Percentiles rank a stretch among this genome's conserved stretches.
Evolutionary conservation across 345 rosid species (phyloP).

Genomic region (Pistacia vera): DNA sequence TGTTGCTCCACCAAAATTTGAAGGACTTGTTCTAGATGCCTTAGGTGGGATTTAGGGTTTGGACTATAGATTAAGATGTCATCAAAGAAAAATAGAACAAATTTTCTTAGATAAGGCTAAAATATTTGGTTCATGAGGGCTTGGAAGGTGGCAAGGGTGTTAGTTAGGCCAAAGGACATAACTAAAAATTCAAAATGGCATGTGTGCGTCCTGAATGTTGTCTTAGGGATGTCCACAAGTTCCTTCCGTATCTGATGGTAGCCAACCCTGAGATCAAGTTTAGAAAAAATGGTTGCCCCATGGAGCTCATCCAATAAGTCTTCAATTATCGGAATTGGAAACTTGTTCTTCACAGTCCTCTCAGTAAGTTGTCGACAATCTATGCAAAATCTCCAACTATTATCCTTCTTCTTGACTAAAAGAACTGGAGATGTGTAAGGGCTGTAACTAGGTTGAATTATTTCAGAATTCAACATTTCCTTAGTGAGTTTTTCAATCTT

Average conservation of each 20-base stretch:
- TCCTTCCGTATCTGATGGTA: background rate
- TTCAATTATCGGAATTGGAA: too few species aligned
- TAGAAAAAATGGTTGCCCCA: too few species aligned
- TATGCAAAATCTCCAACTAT: too few species aligned
- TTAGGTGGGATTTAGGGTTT: background rate
- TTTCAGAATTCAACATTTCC: too few species aligned
- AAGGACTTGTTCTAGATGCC: background rate
- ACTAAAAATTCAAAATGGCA: constrained; percentile 11
- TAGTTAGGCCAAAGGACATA: background rate
- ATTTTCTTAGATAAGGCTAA: background rate
- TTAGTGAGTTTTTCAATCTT: too few species aligned
- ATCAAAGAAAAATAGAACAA: background rate
- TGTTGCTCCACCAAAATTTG: background rate
- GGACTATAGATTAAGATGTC: too few species aligned
- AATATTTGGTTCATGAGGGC: constrained; percentile 1
- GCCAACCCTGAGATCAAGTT: background rate
- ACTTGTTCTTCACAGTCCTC: too few species aligned
- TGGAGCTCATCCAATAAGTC: too few species aligned
- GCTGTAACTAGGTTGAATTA: too few species aligned
- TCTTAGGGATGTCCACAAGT: background rate
- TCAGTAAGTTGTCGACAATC: too few species aligned
- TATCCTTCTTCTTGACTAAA: too few species aligned
- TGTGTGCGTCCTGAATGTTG: background rate
- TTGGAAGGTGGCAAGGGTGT: background rate
- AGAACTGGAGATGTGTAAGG: too few species aligned